Evolutionary conservation across 2,329 filamentous ascomycete genomes (phyloP).

Genomic region (Corinectria fuckeliana): DNA sequence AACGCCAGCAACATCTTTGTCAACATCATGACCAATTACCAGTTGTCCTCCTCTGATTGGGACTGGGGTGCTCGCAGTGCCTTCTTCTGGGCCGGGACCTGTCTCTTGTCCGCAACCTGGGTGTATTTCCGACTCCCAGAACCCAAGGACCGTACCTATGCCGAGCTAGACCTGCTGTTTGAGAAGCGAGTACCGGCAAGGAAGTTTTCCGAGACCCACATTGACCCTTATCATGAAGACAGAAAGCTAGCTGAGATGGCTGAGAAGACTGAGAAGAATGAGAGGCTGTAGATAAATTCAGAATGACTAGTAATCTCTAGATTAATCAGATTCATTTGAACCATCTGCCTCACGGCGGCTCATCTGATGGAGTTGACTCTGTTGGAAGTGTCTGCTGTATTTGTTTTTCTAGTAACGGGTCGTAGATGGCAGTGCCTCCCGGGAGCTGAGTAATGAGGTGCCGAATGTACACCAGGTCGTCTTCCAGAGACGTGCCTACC

Average conservation of each 20-base stretch:
- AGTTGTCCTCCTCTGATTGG: constrained; percentile 54
- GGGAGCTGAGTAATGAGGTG: constrained; percentile 47
- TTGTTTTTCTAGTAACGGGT: constrained; percentile 49
- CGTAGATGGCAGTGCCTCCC: constrained; percentile 46
- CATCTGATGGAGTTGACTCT: constrained; percentile 8
- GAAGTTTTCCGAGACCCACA: constrained; percentile 47
- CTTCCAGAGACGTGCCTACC: constrained; percentile 41
- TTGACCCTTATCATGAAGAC: constrained; percentile 43
- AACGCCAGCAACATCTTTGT: constrained; percentile 58
- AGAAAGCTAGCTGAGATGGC: constrained; percentile 9
- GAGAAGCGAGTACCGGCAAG: constrained; percentile 47
- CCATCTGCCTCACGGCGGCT: constrained; percentile 6
- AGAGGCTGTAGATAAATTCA: constrained; percentile 10
- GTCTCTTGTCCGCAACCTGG: constrained; percentile 56
- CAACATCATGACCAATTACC: constrained; percentile 57
- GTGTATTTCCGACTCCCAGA: constrained; percentile 60
- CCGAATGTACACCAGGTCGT: constrained; percentile 48
- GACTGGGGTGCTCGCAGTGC: constrained; percentile 56
- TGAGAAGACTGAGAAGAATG: too few species aligned
- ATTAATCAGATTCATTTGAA: too few species aligned
- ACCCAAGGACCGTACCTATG: constrained; percentile 56
- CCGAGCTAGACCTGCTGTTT: constrained; percentile 52
- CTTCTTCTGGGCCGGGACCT: constrained; percentile 56
- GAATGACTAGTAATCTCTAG: neutral
- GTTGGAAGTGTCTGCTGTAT: constrained; percentile 45